These are phyloP conservation scores for Macrolepiota dolichaula DNA, from an alignment of 768 basidiomycete genomes.

Conservation along the genomic window DNA sequence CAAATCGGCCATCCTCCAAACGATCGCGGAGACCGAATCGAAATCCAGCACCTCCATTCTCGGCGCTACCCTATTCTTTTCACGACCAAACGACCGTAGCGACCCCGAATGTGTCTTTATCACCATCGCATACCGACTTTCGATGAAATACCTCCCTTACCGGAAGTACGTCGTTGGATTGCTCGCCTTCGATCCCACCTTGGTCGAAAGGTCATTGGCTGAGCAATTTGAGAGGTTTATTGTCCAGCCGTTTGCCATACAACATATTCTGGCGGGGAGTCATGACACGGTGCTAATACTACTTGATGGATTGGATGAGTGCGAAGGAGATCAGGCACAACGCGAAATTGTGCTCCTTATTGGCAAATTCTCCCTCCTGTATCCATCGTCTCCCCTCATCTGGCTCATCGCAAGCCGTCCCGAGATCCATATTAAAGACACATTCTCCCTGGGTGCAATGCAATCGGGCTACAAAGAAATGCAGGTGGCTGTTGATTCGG, in stretches of 20 bases:
- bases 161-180: slow-evolving; percentile 5
- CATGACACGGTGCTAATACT: slow-evolving; percentile 7
- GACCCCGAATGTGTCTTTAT: neutral
- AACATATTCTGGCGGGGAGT: neutral
- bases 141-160: neutral
- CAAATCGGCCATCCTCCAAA: slow-evolving; percentile 1
- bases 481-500: slow-evolving; percentile 1
- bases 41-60: neutral
- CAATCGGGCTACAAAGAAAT: neutral
- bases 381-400: slow-evolving; percentile 12
- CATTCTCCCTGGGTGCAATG: neutral
- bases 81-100: neutral
- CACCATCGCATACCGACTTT: slow-evolving; percentile 21
- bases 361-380: neutral
- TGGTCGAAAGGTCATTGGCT: slow-evolving; percentile 8
- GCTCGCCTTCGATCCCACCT: slow-evolving; percentile 9
- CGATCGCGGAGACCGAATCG: neutral
- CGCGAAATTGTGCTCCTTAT: slow-evolving; percentile 15
- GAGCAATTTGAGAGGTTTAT: slow-evolving; percentile 15
- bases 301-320: slow-evolving; percentile 26
- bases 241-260: slow-evolving; percentile 9
- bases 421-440: slow-evolving; percentile 18
- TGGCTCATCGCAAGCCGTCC: slow-evolving; percentile 25
- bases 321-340: slow-evolving; percentile 12
- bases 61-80: neutral